Evolutionary conservation across 2,329 filamentous ascomycete genomes (phyloP), one percentile per base, ranked within the genome.

Genomic region (Diplocarpon rosae): DNA sequence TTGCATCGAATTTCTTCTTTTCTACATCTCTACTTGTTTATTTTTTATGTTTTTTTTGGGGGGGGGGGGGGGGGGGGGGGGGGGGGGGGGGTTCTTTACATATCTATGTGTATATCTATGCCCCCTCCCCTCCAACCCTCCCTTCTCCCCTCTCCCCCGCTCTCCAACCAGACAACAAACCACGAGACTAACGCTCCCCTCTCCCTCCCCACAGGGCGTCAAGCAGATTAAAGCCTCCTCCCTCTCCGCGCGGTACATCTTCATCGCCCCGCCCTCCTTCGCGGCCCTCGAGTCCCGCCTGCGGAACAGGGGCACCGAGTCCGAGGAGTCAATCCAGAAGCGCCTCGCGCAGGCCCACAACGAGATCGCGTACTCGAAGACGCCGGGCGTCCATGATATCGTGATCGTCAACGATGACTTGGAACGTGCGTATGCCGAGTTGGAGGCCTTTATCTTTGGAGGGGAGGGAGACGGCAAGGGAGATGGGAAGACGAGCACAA

Each of bases 201-300:
- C 30, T 32, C 11, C 5, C 38, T 20, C 5, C 1, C 15, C 42
- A 10, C 50, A 79, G 75, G 89, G 89, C 49, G 88, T 95, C 47
- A 95, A 95, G 70, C 89, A 95, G 67, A 85, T 95, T 59, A 87
- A 88, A 65, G 74, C 75, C 50, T 84, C 82, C 39, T 72, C 72
- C 55, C 75, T 89, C 51, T 73, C 80, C 45, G 85, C 87, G 7
- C 78, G 85, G 44, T 95, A 86, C 67, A 67, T 94, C 53, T 95
- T 95, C 65, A 75, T 95, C 50, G 77, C 83, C 30, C 89, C 89
- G 11, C 90, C 89, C 0, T 83, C 76, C 3, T 66, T 84, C 53
- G 78, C 83, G 57, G 73, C 78, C 39, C 71, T 95, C 31, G 88
- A 94, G 69, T 63, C 74, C 58, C 73, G 86, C 33, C 70, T 93